Evolutionary conservation across 768 basidiomycete genomes (phyloP).

Genomic region (Glaciozyma antarctica): DNA sequence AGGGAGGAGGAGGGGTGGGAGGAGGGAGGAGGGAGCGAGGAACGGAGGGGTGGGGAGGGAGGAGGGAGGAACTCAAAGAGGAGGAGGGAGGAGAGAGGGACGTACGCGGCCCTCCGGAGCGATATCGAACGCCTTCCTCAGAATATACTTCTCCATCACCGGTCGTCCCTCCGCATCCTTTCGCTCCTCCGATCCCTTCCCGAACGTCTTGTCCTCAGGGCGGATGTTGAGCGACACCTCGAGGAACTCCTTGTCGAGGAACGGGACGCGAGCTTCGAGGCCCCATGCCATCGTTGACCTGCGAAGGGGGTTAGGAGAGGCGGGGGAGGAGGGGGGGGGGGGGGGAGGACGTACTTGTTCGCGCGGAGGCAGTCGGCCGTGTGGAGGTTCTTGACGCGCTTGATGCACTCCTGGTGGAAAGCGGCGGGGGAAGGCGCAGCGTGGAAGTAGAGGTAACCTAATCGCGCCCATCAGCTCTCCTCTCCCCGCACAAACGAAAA

Average conservation of each 20-base stretch:
- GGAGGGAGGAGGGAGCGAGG: background rate
- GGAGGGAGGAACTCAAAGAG: background rate
- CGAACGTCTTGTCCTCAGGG: conserved; percentile 78
- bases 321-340: background rate
- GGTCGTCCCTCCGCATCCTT: conserved; percentile 76
- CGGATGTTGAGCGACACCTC: conserved; percentile 87
- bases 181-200: conserved; percentile 63
- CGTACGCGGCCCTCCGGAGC: conserved; percentile 48
- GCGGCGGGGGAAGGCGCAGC: conserved; percentile 79
- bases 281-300: conserved; percentile 99
- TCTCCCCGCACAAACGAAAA: background rate
- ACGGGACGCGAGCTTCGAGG: conserved; percentile 94
- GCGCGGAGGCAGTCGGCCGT: conserved; percentile 94
- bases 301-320: conserved; percentile 2
- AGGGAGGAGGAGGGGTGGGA: background rate
- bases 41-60: background rate
- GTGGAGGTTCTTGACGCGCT: conserved; percentile 93
- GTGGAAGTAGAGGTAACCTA: conserved; percentile 98
- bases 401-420: conserved; percentile 90
- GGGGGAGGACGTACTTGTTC: conserved; percentile 60
- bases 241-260: conserved; percentile 93
- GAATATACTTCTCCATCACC: conserved; percentile 96
- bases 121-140: conserved; percentile 91
- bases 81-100: background rate
- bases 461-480: background rate